These are phyloP conservation scores for Ramularia collo-cygni DNA, from an alignment of 2,329 filamentous ascomycete species.

Conservation along the genomic window DNA sequence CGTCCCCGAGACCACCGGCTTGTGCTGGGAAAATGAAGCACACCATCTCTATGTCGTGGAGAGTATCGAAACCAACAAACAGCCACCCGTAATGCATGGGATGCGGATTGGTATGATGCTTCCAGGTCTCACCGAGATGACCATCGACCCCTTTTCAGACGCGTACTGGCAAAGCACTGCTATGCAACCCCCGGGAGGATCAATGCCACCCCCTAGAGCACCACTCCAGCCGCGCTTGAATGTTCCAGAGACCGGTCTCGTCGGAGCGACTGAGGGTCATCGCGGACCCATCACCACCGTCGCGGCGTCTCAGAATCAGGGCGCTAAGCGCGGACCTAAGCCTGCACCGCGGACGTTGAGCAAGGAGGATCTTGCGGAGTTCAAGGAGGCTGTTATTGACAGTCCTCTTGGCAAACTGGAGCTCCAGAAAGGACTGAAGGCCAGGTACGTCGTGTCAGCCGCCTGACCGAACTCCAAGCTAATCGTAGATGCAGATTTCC, in stretches of 20 bases:
- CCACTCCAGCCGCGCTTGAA: conserved; percentile 37
- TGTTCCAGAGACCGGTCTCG: conserved; percentile 17
- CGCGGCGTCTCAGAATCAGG: conserved; percentile 16
- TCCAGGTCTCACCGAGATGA: conserved; percentile 32
- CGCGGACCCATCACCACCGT: conserved; percentile 30
- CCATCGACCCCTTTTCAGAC: conserved; percentile 80
- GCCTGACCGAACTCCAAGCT: background rate
- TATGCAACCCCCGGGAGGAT: conserved; percentile 11
- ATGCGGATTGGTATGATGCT: conserved; percentile 27
- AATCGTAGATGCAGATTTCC: conserved; percentile 48
- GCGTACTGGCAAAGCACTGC: conserved; percentile 61
- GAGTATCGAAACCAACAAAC: conserved; percentile 35
- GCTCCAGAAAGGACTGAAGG: conserved; percentile 67
- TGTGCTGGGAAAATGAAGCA: conserved; percentile 70
- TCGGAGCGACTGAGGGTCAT: conserved; percentile 26
- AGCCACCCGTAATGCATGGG: conserved; percentile 28
- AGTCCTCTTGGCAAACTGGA: conserved; percentile 68
- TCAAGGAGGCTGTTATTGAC: conserved; percentile 64
- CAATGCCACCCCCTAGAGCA: conserved; percentile 35
- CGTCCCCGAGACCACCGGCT: conserved; percentile 68
- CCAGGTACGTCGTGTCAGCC: conserved; percentile 43
- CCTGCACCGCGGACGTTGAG: conserved; percentile 44
- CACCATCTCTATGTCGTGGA: conserved; percentile 38
- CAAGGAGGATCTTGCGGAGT: conserved; percentile 55
- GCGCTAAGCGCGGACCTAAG: conserved; percentile 30